Evolutionary conservation across 208 protist genomes (phyloP).

Genomic region (Leishmania tarentolae): DNA sequence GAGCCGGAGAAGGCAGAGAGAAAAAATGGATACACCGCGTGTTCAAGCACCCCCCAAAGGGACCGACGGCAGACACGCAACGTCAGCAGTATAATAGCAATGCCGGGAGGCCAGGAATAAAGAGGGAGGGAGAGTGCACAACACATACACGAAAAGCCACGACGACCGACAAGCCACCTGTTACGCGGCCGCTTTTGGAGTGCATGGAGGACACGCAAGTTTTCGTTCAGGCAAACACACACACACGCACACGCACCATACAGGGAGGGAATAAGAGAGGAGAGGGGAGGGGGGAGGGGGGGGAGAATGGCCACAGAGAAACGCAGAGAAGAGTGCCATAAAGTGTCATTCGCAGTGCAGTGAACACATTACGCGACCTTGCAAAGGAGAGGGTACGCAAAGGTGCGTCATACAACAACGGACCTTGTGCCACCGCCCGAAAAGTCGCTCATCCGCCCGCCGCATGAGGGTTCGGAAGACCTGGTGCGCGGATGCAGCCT

Average conservation of each 20-base stretch:
- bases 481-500: not conserved
- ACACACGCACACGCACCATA: not conserved
- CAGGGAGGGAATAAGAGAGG: not conserved
- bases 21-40: not conserved
- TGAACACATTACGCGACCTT: not conserved
- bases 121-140: no score
- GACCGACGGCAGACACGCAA: not conserved
- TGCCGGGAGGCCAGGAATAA: not conserved
- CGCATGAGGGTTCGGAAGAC: not conserved
- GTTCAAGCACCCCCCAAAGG: not conserved
- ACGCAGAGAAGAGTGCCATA: not conserved
- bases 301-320: no score
- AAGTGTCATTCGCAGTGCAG: not conserved
- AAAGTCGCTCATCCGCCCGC: not conserved
- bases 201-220: not conserved
- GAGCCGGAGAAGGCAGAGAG: not conserved
- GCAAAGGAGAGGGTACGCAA: not conserved
- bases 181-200: not conserved
- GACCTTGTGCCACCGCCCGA: not conserved
- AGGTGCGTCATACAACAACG: not conserved
- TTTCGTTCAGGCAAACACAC: not conserved
- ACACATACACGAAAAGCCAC: conserved; percentile 1
- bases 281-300: not conserved
- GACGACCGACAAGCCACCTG: not conserved
- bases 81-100: not conserved